Conservation (phyloP, 176 grass and related monocot species). For the Elymus sibiricus region DNA sequence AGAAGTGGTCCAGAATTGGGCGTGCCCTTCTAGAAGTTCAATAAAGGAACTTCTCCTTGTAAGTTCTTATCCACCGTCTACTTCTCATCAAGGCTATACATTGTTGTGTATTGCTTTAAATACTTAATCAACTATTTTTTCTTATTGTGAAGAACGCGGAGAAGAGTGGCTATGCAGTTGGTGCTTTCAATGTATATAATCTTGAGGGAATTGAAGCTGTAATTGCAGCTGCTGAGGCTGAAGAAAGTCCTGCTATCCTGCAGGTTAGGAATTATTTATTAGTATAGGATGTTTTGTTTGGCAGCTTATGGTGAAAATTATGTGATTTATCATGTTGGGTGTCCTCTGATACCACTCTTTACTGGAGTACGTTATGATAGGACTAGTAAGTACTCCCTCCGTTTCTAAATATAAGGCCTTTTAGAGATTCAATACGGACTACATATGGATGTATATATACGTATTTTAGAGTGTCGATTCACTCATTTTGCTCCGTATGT, state of each 20-base stretch:
- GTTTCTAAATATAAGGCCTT: no score
- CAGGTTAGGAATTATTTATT: slow-evolving; percentile 53
- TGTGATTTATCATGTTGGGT: neutral
- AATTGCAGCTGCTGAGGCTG: slow-evolving; percentile 86
- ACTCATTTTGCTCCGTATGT: no score
- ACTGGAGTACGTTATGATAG: neutral
- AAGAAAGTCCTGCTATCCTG: slow-evolving; percentile 85
- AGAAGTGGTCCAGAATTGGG: slow-evolving; percentile 80
- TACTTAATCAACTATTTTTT: slow-evolving; percentile 21
- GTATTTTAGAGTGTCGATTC: no score
- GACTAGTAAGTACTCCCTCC: neutral
- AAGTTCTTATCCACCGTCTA: slow-evolving; percentile 37
- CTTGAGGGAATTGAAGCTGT: slow-evolving; percentile 94
- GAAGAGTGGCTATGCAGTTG: slow-evolving; percentile 83
- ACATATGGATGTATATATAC: no score
- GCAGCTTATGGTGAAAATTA: neutral
- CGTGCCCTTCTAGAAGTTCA: slow-evolving; percentile 58
- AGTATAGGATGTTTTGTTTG: neutral
- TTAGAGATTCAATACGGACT: no score
- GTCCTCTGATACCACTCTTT: neutral
- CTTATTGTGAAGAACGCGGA: slow-evolving; percentile 71
- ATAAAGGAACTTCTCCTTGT: slow-evolving; percentile 81
- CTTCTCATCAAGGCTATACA: slow-evolving; percentile 10
- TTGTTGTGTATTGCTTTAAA: slow-evolving; percentile 16
- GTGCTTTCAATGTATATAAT: slow-evolving; percentile 98